Evolutionary conservation across 164 flowering plant genomes (phyloP).

Genomic region (Malania oleifera): DNA sequence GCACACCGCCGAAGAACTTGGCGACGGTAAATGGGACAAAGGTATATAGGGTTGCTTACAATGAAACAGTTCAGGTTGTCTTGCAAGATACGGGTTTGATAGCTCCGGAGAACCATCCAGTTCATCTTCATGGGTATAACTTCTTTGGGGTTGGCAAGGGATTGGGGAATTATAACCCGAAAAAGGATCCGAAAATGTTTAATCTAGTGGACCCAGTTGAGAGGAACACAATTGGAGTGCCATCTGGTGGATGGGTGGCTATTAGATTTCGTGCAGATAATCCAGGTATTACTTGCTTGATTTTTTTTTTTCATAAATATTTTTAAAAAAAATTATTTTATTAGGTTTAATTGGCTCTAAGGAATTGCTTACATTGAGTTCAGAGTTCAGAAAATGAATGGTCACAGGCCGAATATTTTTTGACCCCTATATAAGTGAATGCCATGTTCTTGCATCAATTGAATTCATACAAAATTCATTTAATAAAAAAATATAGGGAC

Average conservation of each 20-base stretch:
- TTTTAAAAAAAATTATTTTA: neutral
- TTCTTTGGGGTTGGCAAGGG: conserved; percentile 70
- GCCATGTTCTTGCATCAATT: no score
- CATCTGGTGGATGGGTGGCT: conserved; percentile 80
- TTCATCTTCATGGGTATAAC: conserved; percentile 78
- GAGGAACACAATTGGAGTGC: conserved; percentile 75
- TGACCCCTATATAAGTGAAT: no score
- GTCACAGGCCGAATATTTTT: no score
- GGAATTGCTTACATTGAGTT: neutral
- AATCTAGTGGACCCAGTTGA: conserved; percentile 81
- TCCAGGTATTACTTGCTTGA: conserved; percentile 42
- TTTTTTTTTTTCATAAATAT: no score
- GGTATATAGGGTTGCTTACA: conserved; percentile 45
- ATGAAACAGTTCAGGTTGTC: conserved; percentile 54
- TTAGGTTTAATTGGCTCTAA: neutral
- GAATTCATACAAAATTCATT: no score
- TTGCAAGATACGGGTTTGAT: conserved; percentile 68
- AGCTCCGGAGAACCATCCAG: conserved; percentile 66
- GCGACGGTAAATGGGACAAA: conserved; percentile 50
- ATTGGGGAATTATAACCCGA: conserved; percentile 54
- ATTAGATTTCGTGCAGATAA: conserved; percentile 75
- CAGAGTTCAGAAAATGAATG: neutral
- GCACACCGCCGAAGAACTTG: conserved; percentile 35
- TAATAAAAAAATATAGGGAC: no score
- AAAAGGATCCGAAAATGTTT: conserved; percentile 42